Evolutionary conservation across 2,329 filamentous ascomycete species (phyloP).

Genomic region (Aspergillus awamori): DNA sequence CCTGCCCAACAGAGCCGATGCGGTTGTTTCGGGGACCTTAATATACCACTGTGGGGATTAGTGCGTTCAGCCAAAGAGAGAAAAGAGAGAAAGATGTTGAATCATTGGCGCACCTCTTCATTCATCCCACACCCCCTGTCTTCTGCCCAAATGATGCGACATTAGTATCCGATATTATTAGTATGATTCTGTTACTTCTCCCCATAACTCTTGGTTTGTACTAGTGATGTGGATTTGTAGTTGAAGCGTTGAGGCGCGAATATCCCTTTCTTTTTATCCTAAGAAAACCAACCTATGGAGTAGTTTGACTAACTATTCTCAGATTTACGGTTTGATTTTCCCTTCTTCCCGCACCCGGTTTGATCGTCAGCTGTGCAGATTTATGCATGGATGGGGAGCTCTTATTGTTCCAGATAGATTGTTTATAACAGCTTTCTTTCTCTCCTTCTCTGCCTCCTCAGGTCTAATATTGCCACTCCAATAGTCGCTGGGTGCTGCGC

Average conservation of each 20-base stretch:
- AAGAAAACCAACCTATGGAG: too few relatives aligned
- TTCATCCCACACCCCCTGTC: neutral
- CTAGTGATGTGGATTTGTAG: neutral
- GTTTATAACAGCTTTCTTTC: neutral
- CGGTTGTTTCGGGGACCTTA: neutral
- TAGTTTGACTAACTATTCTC: too few relatives aligned
- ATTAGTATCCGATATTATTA: too few relatives aligned
- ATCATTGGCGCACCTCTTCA: too few relatives aligned
- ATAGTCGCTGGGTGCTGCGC: neutral
- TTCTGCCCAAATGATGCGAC: too few relatives aligned
- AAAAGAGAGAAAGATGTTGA: too few relatives aligned
- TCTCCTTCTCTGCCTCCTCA: neutral
- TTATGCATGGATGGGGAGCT: conserved; percentile 1
- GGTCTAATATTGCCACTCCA: neutral
- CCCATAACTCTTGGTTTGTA: neutral
- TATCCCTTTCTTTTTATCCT: too few relatives aligned
- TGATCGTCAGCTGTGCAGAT: conserved; percentile 1
- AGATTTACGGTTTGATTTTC: neutral
- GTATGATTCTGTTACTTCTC: neutral
- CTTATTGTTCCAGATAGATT: neutral
- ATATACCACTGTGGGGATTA: neutral
- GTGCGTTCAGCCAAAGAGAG: neutral
- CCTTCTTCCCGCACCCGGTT: neutral
- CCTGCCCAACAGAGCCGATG: neutral
- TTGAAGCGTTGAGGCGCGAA: neutral